Percentiles rank a stretch among this genome's conserved stretches.
Evolutionary conservation across 2,329 filamentous ascomycete species (phyloP).

Genomic region (Capronia epimyces): DNA sequence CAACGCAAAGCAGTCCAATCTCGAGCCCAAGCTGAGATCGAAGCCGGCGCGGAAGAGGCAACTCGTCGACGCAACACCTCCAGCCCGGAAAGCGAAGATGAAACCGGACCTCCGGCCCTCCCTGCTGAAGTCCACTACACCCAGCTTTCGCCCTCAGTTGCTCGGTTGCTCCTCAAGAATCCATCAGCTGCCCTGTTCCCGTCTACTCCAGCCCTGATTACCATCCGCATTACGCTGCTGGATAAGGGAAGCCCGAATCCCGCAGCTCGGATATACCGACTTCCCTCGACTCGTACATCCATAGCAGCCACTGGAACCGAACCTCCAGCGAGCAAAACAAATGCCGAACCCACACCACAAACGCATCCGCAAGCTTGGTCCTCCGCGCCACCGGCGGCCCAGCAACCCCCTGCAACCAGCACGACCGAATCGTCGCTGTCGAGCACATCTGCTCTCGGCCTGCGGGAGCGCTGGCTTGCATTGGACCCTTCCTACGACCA

Average conservation of each 20-base stretch:
- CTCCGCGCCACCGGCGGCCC: slow-evolving; percentile 12
- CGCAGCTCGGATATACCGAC: slow-evolving; percentile 78
- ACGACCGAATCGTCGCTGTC: slow-evolving; percentile 8
- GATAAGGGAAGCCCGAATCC: slow-evolving; percentile 63
- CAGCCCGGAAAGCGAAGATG: slow-evolving; percentile 20
- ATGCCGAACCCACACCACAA: neutral
- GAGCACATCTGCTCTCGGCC: slow-evolving; percentile 30
- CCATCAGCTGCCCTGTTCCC: slow-evolving; percentile 24
- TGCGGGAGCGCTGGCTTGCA: slow-evolving; percentile 68
- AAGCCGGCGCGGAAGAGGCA: slow-evolving; percentile 5
- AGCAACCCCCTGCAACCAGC: slow-evolving; percentile 7
- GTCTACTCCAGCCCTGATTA: slow-evolving; percentile 44
- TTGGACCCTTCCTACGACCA: slow-evolving; percentile 37
- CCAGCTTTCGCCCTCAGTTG: slow-evolving; percentile 39
- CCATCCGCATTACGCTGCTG: slow-evolving; percentile 62
- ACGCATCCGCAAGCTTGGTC: slow-evolving; percentile 4
- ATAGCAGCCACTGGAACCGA: neutral
- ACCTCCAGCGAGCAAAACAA: neutral
- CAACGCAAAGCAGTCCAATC: slow-evolving; percentile 25
- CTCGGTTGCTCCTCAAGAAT: slow-evolving; percentile 35
- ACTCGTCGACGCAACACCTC: slow-evolving; percentile 20
- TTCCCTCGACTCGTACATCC: slow-evolving; percentile 50
- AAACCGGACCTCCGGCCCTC: slow-evolving; percentile 3
- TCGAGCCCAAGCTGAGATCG: slow-evolving; percentile 9
- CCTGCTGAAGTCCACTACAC: slow-evolving; percentile 34